Evolutionary conservation across 345 rosid species (phyloP).

Genomic region (Limnanthes douglasii): DNA sequence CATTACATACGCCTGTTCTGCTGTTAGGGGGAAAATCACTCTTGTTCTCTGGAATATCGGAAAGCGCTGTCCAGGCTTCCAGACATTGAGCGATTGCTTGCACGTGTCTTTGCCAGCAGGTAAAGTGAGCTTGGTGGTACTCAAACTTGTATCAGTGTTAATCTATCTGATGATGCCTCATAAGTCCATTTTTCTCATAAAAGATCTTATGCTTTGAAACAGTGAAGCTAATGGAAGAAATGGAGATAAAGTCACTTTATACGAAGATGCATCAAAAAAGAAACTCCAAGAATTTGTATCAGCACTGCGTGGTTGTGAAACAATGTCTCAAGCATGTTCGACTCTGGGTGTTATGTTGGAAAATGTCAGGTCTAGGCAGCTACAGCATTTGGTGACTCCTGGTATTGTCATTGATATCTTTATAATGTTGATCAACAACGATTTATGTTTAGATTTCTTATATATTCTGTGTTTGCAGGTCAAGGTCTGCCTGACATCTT

Average conservation of each 20-base stretch:
- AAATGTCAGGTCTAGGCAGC: conserved; percentile 44
- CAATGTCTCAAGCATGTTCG: conserved; percentile 64
- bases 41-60: conserved; percentile 54
- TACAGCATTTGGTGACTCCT: conserved; percentile 54
- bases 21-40: conserved; percentile 54
- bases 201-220: conserved; percentile 8
- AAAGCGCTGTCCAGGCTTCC: conserved; percentile 69
- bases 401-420: conserved; percentile 28
- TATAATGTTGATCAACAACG: neutral
- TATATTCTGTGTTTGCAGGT: conserved; percentile 26
- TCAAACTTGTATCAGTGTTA: neutral
- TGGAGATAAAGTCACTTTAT: conserved; percentile 64
- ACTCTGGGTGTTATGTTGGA: conserved; percentile 51
- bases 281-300: conserved; percentile 81
- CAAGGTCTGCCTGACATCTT: conserved; percentile 43
- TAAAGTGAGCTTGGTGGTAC: conserved; percentile 14
- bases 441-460: conserved; percentile 14
- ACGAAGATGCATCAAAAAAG: conserved; percentile 88
- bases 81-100: conserved; percentile 91
- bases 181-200: neutral
- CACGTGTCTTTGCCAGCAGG: conserved; percentile 70
- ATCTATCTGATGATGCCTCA: neutral
- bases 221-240: conserved; percentile 94
- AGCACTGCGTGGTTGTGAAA: conserved; percentile 74
- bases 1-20: conserved; percentile 10